Evolutionary conservation across 2,329 filamentous ascomycete species (phyloP), one percentile per base, ranked within the genome.

Genomic region (Endoconidiophora laricicola): DNA sequence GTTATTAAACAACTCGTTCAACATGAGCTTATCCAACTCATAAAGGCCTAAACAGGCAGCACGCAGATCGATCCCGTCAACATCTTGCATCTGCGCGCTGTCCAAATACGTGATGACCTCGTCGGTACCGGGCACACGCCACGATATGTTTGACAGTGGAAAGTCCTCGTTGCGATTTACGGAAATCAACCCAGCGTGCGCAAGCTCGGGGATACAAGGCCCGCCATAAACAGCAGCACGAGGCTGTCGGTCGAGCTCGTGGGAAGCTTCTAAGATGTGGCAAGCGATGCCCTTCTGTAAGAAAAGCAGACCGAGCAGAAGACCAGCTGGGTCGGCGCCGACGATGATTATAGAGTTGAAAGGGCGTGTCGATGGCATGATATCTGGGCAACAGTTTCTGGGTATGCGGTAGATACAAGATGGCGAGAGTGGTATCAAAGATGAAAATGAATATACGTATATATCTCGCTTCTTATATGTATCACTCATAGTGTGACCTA

Each of bases 161-260:
- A 69, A 59, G 10, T 67, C 67, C 12, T 60, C 58, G 26, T 56
- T 56, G 1, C 62, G 63, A 26, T 70, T 60, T 56, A 63, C 57
- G 26, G 70, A 68, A 16, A 80, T 62, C 9, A 81, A 69, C 1
- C 77, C 77, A 0, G 77, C 77, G n/a, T 73, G 69, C 39, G 65
- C 59, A 45, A 82, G 67, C 52, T 78, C 75, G 38, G 71, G 71
- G 41, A 76, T 69, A 1, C 75, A 76, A 1, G 75, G 68, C 0
- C 73, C 67, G 3, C 72, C 74, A 58, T 79, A 80, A 60, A 79
- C 74, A 2, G 76, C 73, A 12, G 78, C 78, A 24, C 78, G 73
- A 0, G 78, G 78, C 52, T 75, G 74, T 52, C 71, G 65, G 62
- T 79, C 74, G 43, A 80, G 66, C 49, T 70, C 64, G 23, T 66